Evolutionary conservation across 2,329 filamentous ascomycete species (phyloP).

Genomic region (Mollisia scopiformis): DNA sequence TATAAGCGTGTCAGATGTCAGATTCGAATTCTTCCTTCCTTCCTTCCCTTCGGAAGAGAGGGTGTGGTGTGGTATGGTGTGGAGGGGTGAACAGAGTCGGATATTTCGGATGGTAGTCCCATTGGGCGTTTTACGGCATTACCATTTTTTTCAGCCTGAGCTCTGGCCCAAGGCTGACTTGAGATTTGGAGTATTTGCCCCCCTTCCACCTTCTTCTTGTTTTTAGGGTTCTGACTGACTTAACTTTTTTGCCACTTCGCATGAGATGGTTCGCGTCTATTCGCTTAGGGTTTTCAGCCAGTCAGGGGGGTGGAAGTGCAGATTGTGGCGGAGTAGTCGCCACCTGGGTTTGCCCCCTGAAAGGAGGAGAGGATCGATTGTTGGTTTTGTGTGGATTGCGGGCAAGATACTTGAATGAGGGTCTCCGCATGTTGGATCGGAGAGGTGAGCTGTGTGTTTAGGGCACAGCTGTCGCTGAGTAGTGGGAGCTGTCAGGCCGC

Average conservation of each 20-base stretch:
- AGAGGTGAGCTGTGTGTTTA: background rate
- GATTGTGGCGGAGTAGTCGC: background rate
- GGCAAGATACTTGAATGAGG: background rate
- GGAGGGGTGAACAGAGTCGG: background rate
- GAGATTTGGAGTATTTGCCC: too few species aligned
- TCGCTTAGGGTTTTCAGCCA: background rate
- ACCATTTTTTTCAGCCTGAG: background rate
- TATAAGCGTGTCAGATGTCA: constrained; percentile 1
- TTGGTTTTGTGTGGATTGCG: background rate
- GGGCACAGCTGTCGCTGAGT: background rate
- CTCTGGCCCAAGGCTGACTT: background rate
- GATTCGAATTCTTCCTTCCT: too few species aligned
- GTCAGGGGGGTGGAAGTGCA: background rate
- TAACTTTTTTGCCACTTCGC: too few species aligned
- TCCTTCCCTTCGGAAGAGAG: background rate
- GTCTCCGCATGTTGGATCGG: background rate
- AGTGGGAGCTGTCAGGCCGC: background rate
- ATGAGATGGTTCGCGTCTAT: constrained; percentile 2
- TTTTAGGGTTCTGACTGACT: too few species aligned
- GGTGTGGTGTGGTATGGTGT: background rate
- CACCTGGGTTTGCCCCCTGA: background rate
- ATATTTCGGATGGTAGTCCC: background rate
- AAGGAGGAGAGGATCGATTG: background rate
- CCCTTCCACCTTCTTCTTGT: too few species aligned
- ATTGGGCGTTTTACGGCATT: background rate